Conservation (phyloP, 768 basidiomycete species). For the Amanita rimosa region DNA sequence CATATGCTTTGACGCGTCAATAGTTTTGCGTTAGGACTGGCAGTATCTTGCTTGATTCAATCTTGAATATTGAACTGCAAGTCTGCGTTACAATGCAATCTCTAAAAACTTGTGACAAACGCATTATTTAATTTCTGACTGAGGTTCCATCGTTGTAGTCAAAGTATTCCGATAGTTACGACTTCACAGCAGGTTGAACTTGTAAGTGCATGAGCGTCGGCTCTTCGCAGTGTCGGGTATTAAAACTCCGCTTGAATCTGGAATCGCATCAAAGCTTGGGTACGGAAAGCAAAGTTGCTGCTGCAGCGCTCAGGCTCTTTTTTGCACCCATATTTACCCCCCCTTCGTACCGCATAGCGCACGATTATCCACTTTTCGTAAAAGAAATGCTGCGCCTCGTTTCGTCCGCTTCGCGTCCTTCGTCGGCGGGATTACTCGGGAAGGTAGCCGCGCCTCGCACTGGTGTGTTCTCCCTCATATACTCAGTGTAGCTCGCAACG, state of each 20-base stretch:
- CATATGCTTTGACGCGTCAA: too few relatives aligned
- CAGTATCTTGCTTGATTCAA: too few relatives aligned
- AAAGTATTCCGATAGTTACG: too few relatives aligned
- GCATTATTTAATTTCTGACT: too few relatives aligned
- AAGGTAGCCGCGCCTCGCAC: constrained; percentile 32
- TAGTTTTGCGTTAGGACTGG: too few relatives aligned
- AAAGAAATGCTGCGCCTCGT: constrained; percentile 56
- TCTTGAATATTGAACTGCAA: too few relatives aligned
- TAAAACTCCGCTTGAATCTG: not conserved
- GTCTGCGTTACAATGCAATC: too few relatives aligned
- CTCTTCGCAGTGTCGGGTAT: not conserved
- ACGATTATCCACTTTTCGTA: not conserved
- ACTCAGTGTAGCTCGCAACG: too few relatives aligned
- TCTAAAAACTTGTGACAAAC: too few relatives aligned
- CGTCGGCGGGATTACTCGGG: constrained; percentile 61
- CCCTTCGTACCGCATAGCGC: not conserved
- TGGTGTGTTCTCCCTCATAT: constrained; percentile 12
- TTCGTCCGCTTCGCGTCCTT: constrained; percentile 44
- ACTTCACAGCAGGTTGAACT: too few relatives aligned
- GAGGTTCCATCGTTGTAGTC: too few relatives aligned
- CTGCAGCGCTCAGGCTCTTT: not conserved
- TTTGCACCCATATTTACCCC: not conserved
- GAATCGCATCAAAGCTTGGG: not conserved
- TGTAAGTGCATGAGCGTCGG: too few relatives aligned
- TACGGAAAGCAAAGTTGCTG: not conserved